A percentile compares a stretch with the other conserved stretches of the same genome.
phyloP scores from a whole-genome alignment of 1,284 basidiomycete species.

The Pyrrhoderma lamaoense region DNA sequence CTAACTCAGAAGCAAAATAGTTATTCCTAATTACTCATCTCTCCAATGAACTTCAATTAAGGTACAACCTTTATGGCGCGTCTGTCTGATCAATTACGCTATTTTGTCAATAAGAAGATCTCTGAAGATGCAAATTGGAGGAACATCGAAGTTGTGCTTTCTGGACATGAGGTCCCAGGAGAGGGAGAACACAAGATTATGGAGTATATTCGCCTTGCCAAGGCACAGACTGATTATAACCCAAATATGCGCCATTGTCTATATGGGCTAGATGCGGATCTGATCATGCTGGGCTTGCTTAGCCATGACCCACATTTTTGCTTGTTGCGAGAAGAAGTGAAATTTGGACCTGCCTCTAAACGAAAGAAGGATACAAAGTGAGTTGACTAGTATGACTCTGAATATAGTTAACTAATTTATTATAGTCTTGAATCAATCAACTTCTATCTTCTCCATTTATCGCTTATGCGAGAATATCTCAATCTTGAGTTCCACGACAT shows the following conservation, averaged over 20 bases:
- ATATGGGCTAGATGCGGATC: constrained; percentile 96
- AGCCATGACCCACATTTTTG: constrained; percentile 99
- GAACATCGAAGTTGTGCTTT: constrained; percentile 87
- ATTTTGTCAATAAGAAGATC: constrained; percentile 97
- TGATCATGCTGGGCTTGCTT: constrained; percentile 96
- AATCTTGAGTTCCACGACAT: constrained; percentile 88
- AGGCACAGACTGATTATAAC: constrained; percentile 93
- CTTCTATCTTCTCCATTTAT: constrained; percentile 94
- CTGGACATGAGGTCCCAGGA: constrained; percentile 97
- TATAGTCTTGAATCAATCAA: constrained; percentile 77
- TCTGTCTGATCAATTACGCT: constrained; percentile 85
- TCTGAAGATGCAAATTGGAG: constrained; percentile 93
- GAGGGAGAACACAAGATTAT: constrained; percentile 99
- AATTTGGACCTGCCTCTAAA: constrained; percentile 81
- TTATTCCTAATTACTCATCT: constrained; percentile 24
- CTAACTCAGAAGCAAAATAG: neutral
- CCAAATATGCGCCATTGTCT: constrained; percentile 94
- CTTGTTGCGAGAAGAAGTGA: constrained; percentile 94
- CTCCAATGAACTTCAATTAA: constrained; percentile 26
- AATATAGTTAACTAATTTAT: constrained; percentile 19
- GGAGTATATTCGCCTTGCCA: constrained; percentile 94
- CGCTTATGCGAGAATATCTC: constrained; percentile 93
- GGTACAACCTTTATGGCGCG: constrained; percentile 94
- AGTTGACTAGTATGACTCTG: constrained; percentile 22
- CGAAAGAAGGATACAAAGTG: constrained; percentile 63